Evolutionary conservation across 495 filamentous ascomycete species (phyloP).

Genomic region (Trichocladium antarcticum): DNA sequence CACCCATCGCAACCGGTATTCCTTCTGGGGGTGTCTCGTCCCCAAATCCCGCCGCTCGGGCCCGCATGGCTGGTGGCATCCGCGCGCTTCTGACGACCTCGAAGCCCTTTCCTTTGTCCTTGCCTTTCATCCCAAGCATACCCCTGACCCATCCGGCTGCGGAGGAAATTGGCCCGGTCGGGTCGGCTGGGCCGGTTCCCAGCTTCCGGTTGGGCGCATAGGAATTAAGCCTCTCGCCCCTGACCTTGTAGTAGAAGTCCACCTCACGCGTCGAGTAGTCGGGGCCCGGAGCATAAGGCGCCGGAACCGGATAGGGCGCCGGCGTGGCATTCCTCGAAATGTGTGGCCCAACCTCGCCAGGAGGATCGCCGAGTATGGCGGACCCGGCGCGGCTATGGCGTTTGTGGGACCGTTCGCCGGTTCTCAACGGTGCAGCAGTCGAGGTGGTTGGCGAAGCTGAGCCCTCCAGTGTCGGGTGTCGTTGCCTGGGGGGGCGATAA

Average conservation of each 20-base stretch:
- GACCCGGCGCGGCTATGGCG: conserved; percentile 27
- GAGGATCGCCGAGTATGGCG: conserved; percentile 21
- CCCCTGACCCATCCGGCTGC: conserved; percentile 80
- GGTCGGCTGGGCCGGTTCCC: conserved; percentile 90
- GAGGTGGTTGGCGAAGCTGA: conserved; percentile 30
- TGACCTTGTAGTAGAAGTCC: conserved; percentile 89
- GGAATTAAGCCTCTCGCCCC: conserved; percentile 75
- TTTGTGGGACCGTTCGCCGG: conserved; percentile 43
- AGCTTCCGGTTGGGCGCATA: conserved; percentile 69
- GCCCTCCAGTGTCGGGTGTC: conserved; percentile 48
- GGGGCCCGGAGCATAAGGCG: conserved; percentile 40
- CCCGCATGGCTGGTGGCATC: conserved; percentile 49
- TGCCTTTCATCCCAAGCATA: conserved; percentile 69
- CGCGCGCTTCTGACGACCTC: conserved; percentile 85
- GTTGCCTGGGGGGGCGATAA: conserved; percentile 69
- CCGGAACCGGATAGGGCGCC: conserved; percentile 25
- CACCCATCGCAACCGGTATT: conserved; percentile 48
- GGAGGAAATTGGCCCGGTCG: conserved; percentile 75
- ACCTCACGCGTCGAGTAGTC: conserved; percentile 90
- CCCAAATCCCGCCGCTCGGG: conserved; percentile 41
- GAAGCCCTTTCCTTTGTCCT: conserved; percentile 87
- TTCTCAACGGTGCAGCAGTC: conserved; percentile 37
- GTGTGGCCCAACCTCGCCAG: conserved; percentile 31
- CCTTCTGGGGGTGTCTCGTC: conserved; percentile 43
- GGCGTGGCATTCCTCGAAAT: conserved; percentile 34